Conservation (phyloP, 495 filamentous ascomycete genomes). For the Collariella sp. region DNA sequence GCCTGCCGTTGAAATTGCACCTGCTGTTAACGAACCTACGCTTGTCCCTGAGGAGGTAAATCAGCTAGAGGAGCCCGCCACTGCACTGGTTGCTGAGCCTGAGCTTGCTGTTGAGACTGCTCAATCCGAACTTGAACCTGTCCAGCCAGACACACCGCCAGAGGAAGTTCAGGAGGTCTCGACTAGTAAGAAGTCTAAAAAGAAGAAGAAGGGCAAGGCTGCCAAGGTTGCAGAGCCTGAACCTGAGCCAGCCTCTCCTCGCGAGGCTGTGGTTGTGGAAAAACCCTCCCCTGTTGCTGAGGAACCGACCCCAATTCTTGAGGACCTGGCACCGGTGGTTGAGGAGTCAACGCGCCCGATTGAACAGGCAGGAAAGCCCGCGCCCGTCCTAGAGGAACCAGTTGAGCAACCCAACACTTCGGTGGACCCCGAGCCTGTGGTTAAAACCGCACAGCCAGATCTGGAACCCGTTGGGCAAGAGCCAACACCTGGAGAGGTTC, state of each 20-base stretch:
- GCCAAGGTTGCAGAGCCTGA: too few species aligned
- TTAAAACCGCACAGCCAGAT: neutral
- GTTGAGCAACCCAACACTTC: neutral
- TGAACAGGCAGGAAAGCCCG: neutral
- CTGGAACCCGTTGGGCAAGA: neutral
- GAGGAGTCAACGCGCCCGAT: neutral
- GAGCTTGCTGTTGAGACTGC: neutral
- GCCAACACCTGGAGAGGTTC: neutral
- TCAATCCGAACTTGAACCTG: too few species aligned
- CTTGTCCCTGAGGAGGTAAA: neutral
- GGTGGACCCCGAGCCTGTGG: too few species aligned
- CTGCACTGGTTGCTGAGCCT: neutral
- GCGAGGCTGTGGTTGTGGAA: neutral
- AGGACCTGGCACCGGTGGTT: neutral
- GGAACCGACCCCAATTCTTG: neutral
- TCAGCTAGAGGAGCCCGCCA: neutral
- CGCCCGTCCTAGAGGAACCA: neutral
- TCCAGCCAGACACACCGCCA: too few species aligned
- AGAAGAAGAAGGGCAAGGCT: too few species aligned
- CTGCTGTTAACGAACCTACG: neutral
- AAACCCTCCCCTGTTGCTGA: neutral
- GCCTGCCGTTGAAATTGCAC: neutral
- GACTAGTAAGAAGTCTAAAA: too few species aligned
- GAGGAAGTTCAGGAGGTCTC: too few species aligned
- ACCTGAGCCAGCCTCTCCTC: too few species aligned